Evolutionary conservation across 495 filamentous ascomycete species (phyloP).

Genomic region (Penicillium herquei): DNA sequence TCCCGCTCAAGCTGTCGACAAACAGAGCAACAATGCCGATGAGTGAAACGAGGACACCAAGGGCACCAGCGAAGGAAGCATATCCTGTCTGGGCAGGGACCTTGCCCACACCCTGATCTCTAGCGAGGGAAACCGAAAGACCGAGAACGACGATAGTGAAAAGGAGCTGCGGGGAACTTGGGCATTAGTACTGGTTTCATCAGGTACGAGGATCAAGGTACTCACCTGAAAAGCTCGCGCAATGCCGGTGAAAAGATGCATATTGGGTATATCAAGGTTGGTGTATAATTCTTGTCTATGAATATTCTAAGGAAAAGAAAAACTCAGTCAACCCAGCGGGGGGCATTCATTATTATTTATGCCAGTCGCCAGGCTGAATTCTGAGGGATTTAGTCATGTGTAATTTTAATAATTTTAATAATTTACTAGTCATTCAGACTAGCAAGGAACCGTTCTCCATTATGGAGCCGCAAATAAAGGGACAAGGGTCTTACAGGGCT

Average conservation of each 20-base stretch:
- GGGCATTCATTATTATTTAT: neutral
- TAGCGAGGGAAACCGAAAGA: constrained; percentile 45
- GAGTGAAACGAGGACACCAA: constrained; percentile 43
- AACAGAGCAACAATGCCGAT: constrained; percentile 39
- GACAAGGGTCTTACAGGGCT: too few relatives aligned
- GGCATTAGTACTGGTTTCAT: neutral
- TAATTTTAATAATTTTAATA: too few relatives aligned
- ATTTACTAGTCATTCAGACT: too few relatives aligned
- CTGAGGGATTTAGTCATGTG: too few relatives aligned
- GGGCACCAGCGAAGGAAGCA: constrained; percentile 46
- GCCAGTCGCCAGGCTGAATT: too few relatives aligned
- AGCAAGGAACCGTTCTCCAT: too few relatives aligned
- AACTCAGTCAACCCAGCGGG: neutral
- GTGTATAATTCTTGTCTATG: neutral
- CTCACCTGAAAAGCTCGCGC: constrained; percentile 6
- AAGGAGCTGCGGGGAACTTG: constrained; percentile 30
- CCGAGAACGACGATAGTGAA: constrained; percentile 46
- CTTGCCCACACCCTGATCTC: constrained; percentile 33
- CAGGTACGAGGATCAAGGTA: too few relatives aligned
- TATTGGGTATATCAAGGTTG: neutral
- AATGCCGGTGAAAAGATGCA: constrained; percentile 5
- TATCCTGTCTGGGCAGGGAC: constrained; percentile 43
- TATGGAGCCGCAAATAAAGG: too few relatives aligned
- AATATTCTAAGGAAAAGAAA: neutral
- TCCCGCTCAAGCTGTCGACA: constrained; percentile 34